phyloP scores from a whole-genome alignment of 345 rosid species.

The Linum lewisii region DNA sequence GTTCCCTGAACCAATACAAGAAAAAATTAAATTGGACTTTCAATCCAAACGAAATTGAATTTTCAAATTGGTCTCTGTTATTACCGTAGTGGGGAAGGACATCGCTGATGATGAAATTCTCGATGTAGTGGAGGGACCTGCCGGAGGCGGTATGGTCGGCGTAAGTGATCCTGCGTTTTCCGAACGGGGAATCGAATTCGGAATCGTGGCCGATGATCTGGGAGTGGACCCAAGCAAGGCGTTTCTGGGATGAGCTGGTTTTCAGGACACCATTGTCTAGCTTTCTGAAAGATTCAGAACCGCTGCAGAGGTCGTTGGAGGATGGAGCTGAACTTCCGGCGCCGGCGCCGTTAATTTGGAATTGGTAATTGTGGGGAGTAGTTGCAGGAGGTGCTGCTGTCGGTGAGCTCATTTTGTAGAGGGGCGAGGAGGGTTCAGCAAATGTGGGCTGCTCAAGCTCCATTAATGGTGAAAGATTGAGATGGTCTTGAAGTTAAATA shows the following conservation, averaged over 20 bases:
- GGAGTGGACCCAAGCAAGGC: conserved; percentile 38
- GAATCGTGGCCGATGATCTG: conserved; percentile 35
- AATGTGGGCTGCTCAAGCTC: neutral
- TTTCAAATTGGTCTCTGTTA: no score
- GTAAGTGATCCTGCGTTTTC: conserved; percentile 34
- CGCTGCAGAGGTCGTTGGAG: neutral
- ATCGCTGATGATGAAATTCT: conserved; percentile 34
- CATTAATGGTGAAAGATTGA: neutral
- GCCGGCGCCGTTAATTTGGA: neutral
- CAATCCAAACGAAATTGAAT: neutral
- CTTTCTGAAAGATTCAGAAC: conserved; percentile 7
- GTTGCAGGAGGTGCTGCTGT: neutral
- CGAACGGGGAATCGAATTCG: conserved; percentile 44
- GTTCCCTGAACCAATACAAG: conserved; percentile 29
- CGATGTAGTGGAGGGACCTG: conserved; percentile 39
- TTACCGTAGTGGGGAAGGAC: conserved; percentile 54
- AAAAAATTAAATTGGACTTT: neutral
- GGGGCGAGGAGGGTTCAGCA: neutral
- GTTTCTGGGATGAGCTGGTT: conserved; percentile 14
- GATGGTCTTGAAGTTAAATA: no score
- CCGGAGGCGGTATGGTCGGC: conserved; percentile 63
- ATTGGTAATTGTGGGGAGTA: neutral
- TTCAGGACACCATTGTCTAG: conserved; percentile 24
- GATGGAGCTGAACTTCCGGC: neutral
- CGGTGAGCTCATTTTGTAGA: neutral